Evolutionary conservation across 2,329 filamentous ascomycete genomes (phyloP).

Genomic region (Sporothrix luriei): DNA sequence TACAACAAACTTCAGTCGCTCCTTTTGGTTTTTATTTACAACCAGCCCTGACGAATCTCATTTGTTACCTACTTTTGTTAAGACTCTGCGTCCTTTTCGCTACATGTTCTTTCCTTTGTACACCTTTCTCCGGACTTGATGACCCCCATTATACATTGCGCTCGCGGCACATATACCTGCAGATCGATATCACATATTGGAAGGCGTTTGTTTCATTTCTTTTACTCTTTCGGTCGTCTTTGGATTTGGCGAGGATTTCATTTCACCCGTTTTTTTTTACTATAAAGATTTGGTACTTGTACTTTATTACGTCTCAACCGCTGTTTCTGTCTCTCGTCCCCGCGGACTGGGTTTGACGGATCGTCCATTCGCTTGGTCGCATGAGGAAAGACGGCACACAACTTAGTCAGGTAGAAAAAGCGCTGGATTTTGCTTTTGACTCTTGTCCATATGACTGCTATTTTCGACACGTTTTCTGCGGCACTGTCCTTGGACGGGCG

Average conservation of each 20-base stretch:
- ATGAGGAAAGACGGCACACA: neutral
- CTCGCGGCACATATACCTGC: conserved; percentile 26
- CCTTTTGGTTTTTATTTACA: conserved; percentile 26
- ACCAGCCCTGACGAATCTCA: conserved; percentile 29
- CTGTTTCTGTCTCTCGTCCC: neutral
- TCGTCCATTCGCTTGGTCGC: conserved; percentile 17
- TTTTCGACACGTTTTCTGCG: conserved; percentile 2
- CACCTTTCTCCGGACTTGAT: conserved; percentile 25
- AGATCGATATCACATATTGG: conserved; percentile 23
- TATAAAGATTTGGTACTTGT: conserved; percentile 12
- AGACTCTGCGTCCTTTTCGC: neutral
- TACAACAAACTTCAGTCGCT: conserved; percentile 31
- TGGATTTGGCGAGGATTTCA: neutral
- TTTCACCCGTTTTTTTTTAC: neutral
- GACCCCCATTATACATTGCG: conserved; percentile 22
- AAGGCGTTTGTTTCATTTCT: conserved; percentile 16
- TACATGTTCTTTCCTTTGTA: conserved; percentile 17
- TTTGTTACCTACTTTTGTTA: conserved; percentile 29
- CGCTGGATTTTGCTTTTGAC: neutral
- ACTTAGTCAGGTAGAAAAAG: conserved; percentile 16
- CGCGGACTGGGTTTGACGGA: conserved; percentile 6
- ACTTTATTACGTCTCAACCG: conserved; percentile 4
- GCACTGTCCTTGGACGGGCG: neutral
- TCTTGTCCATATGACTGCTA: neutral
- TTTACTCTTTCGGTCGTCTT: neutral